Evolutionary conservation across 2,329 filamentous ascomycete species (phyloP).

Genomic region (Botrytis fragariae): DNA sequence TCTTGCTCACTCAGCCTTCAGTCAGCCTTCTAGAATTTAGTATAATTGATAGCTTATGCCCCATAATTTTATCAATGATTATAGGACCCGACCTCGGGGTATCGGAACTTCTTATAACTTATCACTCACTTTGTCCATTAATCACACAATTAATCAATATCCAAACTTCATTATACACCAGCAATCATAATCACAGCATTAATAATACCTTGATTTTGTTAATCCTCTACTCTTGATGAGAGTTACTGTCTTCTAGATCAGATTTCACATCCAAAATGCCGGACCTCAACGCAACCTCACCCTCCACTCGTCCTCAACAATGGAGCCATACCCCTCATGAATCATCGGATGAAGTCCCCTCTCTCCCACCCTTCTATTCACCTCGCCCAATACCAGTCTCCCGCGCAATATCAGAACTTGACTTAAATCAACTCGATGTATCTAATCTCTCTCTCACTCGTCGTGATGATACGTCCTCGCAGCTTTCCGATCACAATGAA

Average conservation of each 20-base stretch:
- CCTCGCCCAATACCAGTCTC: conserved; percentile 39
- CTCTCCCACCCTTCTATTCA: conserved; percentile 40
- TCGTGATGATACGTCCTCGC: conserved; percentile 18
- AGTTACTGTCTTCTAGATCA: background rate
- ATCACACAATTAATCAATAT: background rate
- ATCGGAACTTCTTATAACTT: background rate
- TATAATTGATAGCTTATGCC: background rate
- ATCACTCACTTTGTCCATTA: background rate
- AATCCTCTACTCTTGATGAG: background rate
- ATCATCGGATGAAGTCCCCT: conserved; percentile 30
- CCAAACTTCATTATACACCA: background rate
- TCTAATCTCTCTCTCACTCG: conserved; percentile 21
- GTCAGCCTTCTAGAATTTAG: background rate
- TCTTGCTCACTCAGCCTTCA: background rate
- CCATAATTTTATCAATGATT: conserved; percentile 7
- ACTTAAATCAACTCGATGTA: conserved; percentile 31
- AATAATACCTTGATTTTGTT: background rate
- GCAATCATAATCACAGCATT: background rate
- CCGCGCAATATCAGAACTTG: conserved; percentile 38
- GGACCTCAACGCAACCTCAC: conserved; percentile 21
- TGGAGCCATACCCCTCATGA: conserved; percentile 25
- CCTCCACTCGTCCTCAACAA: conserved; percentile 12
- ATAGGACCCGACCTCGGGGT: conserved; percentile 6
- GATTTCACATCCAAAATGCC: conserved; percentile 22
- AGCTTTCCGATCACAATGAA: conserved; percentile 15